phyloP scores from a whole-genome alignment of 768 basidiomycete species.

The Rhizopogon sp. region DNA sequence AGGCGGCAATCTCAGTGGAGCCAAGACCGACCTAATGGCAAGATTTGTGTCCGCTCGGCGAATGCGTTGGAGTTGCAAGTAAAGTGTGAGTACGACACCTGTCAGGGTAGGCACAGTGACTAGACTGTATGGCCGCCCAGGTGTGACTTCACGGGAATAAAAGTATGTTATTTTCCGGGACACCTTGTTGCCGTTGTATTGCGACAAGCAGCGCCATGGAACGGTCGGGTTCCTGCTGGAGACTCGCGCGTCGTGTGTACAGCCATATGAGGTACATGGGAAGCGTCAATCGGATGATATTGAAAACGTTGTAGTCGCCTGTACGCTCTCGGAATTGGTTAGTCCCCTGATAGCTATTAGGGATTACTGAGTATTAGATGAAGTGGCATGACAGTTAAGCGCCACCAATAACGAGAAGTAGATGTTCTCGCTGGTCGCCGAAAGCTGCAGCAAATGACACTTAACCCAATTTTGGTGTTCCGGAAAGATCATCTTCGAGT shows the following conservation, averaged over 20 bases:
- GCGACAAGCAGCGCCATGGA: neutral
- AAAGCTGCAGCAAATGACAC: no score
- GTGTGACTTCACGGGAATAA: no score
- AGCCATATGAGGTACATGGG: neutral
- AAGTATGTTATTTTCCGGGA: no score
- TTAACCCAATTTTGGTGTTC: constrained; percentile 21
- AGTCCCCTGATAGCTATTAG: neutral
- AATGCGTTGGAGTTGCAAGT: neutral
- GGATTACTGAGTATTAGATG: no score
- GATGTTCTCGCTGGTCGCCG: neutral
- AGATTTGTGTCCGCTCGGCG: neutral
- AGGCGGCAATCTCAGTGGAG: neutral
- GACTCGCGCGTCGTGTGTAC: neutral
- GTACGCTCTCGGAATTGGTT: neutral
- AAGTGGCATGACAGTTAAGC: no score
- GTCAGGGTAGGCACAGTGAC: no score
- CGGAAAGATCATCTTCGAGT: constrained; percentile 25
- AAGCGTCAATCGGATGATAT: neutral
- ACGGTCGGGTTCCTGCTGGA: neutral
- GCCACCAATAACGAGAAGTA: no score
- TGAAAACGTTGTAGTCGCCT: neutral
- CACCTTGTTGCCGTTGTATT: no score
- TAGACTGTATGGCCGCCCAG: no score
- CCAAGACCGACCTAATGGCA: neutral
- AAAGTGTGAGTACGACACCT: neutral